A percentile compares a stretch with the other conserved stretches of the same genome.
Conservation (phyloP, 176 grass and related monocot genomes). For the Aegilops umbellulata region DNA sequence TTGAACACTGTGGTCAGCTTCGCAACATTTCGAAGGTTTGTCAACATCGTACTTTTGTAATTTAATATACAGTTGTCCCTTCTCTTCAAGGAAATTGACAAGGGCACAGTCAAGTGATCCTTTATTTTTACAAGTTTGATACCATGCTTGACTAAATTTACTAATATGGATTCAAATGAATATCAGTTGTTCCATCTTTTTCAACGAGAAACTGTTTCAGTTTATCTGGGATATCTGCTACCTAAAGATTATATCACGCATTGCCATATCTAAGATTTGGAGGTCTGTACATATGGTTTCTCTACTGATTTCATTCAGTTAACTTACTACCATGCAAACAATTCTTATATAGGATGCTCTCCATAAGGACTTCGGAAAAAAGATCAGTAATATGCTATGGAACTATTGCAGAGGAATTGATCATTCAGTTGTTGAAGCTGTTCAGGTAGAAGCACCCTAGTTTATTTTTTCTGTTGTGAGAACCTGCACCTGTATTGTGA, state of each 20-base stretch:
- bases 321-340: constrained; percentile 4
- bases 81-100: constrained; percentile 11
- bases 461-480: neutral
- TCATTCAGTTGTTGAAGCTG: constrained; percentile 69
- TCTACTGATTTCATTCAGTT: constrained; percentile 8
- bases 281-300: constrained; percentile 19
- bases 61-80: constrained; percentile 16
- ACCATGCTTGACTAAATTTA: neutral
- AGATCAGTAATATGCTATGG: constrained; percentile 86
- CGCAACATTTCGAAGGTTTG: constrained; percentile 63
- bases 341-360: constrained; percentile 68
- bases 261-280: constrained; percentile 3
- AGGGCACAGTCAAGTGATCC: neutral
- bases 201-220: constrained; percentile 8
- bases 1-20: constrained; percentile 75
- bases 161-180: neutral
- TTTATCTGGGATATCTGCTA: constrained; percentile 18
- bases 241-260: constrained; percentile 4
- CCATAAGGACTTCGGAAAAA: constrained; percentile 79
- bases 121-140: neutral
- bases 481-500: constrained; percentile 5
- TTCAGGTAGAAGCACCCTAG: constrained; percentile 62
- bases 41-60: neutral
- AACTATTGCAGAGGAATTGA: constrained; percentile 97
- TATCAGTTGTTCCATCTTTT: neutral